phyloP scores from a whole-genome alignment of 148 eudicot species.

The Rhododendron henanense region DNA sequence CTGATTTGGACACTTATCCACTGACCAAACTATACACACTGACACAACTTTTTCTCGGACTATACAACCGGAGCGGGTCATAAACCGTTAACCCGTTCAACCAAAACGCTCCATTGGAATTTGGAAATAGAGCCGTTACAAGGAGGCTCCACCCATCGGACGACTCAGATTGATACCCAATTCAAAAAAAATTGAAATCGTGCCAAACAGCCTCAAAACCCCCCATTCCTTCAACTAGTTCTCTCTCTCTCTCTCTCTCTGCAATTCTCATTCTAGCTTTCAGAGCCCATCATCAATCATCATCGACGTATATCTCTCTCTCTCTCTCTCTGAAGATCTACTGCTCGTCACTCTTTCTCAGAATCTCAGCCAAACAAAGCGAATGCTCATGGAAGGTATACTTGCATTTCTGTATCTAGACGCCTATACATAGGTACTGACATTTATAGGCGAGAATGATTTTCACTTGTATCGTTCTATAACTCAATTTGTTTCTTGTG shows the following conservation, averaged over 20 bases:
- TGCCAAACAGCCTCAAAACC: not conserved
- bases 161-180: conserved; percentile 25
- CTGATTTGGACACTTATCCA: too few species aligned
- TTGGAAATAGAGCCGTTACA: conserved; percentile 33
- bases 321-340: conserved; percentile 12
- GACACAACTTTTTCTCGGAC: not conserved
- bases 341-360: not conserved
- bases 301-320: not conserved
- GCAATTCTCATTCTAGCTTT: conserved; percentile 11
- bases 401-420: not conserved
- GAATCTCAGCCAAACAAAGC: not conserved
- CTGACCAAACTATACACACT: too few species aligned
- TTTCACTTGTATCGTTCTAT: not conserved
- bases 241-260: conserved; percentile 6
- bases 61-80: not conserved
- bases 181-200: conserved; percentile 20
- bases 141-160: conserved; percentile 5
- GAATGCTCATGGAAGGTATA: conserved; percentile 39
- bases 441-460: not conserved
- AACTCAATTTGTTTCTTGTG: not conserved
- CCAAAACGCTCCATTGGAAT: conserved; percentile 7
- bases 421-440: not conserved
- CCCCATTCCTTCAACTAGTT: conserved; percentile 1
- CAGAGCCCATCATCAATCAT: not conserved
- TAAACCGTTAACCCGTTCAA: not conserved